phyloP scores from a whole-genome alignment of 805 yeast genomes.

The Metschnikowia hibisci region DNA sequence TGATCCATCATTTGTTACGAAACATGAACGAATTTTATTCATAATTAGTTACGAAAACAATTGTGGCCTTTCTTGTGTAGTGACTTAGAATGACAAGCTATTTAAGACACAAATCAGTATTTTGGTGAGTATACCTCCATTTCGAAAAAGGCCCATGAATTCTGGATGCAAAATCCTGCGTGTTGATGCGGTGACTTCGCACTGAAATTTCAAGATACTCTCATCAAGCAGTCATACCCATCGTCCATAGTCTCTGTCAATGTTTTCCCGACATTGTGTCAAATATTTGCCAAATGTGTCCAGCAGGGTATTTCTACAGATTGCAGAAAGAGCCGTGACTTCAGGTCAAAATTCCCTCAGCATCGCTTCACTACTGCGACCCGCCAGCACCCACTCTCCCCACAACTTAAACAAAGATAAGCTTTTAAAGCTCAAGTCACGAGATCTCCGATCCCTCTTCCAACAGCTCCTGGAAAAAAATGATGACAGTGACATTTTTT shows the following conservation, averaged over 20 bases:
- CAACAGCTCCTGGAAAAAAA: conserved; percentile 21
- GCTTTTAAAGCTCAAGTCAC: conserved; percentile 19
- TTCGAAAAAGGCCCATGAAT: too few species aligned
- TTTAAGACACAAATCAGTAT: too few species aligned
- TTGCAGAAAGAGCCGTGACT: conserved; percentile 1
- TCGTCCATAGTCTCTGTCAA: background rate
- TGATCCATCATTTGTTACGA: too few species aligned
- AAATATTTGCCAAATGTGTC: background rate
- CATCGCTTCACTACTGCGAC: conserved; percentile 15
- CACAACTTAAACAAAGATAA: conserved; percentile 26
- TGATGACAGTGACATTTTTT: conserved; percentile 27
- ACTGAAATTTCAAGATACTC: too few species aligned
- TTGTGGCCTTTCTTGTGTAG: too few species aligned
- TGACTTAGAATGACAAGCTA: too few species aligned
- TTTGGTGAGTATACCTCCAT: too few species aligned
- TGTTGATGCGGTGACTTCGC: too few species aligned
- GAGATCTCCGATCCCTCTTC: conserved; percentile 26
- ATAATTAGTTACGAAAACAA: too few species aligned
- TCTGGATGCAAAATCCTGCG: too few species aligned
- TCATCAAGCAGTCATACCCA: too few species aligned
- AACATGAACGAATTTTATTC: too few species aligned
- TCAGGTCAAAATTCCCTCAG: conserved; percentile 2
- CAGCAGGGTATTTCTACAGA: background rate
- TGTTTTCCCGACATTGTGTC: background rate
- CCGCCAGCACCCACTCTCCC: conserved; percentile 34